These are phyloP conservation scores for Teunomyces tritomae DNA, from an alignment of 805 yeast genomes.

Conservation along the genomic window DNA sequence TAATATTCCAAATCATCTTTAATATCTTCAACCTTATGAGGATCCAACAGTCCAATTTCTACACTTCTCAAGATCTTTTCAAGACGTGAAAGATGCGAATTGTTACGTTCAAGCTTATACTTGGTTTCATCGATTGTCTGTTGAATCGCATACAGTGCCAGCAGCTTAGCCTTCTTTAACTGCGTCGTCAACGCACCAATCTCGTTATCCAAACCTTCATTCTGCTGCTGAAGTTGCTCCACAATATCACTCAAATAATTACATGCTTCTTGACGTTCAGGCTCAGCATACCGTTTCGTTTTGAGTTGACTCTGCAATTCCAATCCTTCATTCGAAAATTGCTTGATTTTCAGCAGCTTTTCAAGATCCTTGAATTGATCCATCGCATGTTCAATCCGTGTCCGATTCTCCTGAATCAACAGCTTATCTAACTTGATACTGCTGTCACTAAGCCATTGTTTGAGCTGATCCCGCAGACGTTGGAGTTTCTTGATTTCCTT, in stretches of 20 bases:
- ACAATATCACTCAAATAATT: slow-evolving; percentile 67
- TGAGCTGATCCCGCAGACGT: slow-evolving; percentile 90
- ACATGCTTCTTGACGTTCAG: slow-evolving; percentile 70
- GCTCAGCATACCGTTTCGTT: slow-evolving; percentile 48
- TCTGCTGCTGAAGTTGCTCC: slow-evolving; percentile 79
- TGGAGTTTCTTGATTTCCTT: slow-evolving; percentile 94
- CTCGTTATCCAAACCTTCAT: slow-evolving; percentile 74
- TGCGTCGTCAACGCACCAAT: slow-evolving; percentile 33
- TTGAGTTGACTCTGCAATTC: slow-evolving; percentile 54
- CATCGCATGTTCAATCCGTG: slow-evolving; percentile 85
- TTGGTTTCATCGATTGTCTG: slow-evolving; percentile 60
- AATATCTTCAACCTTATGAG: slow-evolving; percentile 70
- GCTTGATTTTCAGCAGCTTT: slow-evolving; percentile 88
- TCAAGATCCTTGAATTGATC: slow-evolving; percentile 94
- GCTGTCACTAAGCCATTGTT: slow-evolving; percentile 88
- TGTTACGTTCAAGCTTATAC: slow-evolving; percentile 67
- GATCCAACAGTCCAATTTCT: slow-evolving; percentile 77
- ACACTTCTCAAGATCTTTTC: slow-evolving; percentile 75
- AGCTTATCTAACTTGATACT: slow-evolving; percentile 74
- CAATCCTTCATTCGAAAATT: slow-evolving; percentile 89
- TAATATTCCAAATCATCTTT: slow-evolving; percentile 90
- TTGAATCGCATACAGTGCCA: slow-evolving; percentile 45
- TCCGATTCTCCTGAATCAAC: slow-evolving; percentile 54
- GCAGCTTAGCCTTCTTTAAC: slow-evolving; percentile 49
- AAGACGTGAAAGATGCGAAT: slow-evolving; percentile 71